These are phyloP conservation scores for Sesbania bispinosa DNA, from an alignment of 306 rosid genomes.

Conservation along the genomic window DNA sequence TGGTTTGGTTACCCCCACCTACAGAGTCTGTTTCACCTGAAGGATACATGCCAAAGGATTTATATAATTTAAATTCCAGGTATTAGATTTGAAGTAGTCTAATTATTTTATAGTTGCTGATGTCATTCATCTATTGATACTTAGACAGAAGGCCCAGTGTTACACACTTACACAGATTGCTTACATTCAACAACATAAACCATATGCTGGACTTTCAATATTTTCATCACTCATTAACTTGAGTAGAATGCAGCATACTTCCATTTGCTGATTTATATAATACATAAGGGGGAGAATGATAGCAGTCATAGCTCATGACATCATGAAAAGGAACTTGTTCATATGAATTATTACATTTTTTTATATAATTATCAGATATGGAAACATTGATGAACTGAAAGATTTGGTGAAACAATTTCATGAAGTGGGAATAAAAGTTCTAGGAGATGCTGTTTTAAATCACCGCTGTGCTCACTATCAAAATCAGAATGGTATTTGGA, in stretches of 20 bases:
- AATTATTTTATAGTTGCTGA: not conserved
- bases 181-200: not conserved
- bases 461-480: constrained; percentile 87
- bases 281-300: not conserved
- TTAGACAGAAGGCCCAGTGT: not conserved
- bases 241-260: not conserved
- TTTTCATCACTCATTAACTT: constrained; percentile 8
- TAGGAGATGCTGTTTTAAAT: constrained; percentile 96
- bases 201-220: not conserved
- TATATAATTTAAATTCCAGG: constrained; percentile 93
- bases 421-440: constrained; percentile 61
- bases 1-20: constrained; percentile 96
- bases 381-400: constrained; percentile 78
- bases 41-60: constrained; percentile 96
- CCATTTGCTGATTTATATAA: not conserved
- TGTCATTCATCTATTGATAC: not conserved
- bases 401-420: constrained; percentile 69
- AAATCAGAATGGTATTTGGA: constrained; percentile 96
- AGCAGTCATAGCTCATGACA: not conserved
- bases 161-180: not conserved
- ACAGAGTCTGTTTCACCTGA: constrained; percentile 95
- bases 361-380: constrained; percentile 58
- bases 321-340: not conserved
- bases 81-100: constrained; percentile 29
- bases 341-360: constrained; percentile 8